Evolutionary conservation across 2,329 filamentous ascomycete genomes (phyloP).

Genomic region (Epichloe bromicola): DNA sequence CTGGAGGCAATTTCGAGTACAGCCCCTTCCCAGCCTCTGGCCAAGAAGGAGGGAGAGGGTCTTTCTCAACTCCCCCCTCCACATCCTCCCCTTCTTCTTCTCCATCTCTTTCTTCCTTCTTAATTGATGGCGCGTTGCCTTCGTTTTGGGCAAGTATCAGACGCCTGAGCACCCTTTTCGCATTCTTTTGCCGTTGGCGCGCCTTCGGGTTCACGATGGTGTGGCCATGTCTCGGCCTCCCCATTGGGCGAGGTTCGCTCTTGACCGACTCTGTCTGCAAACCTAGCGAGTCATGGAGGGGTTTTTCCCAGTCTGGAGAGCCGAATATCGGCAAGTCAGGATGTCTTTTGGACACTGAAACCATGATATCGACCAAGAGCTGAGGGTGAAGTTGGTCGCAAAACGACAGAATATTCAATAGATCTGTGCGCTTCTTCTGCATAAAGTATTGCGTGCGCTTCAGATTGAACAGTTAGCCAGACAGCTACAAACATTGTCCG

Average conservation of each 20-base stretch:
- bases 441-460: conserved; percentile 28
- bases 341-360: conserved; percentile 30
- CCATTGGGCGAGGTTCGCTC: conserved; percentile 7
- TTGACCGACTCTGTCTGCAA: neutral
- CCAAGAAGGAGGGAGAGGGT: conserved; percentile 26
- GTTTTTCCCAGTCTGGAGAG: conserved; percentile 26
- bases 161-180: conserved; percentile 21
- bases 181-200: conserved; percentile 18
- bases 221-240: conserved; percentile 19
- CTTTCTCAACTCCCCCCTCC: conserved; percentile 8
- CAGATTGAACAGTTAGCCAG: neutral
- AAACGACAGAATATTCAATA: conserved; percentile 27
- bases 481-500: neutral
- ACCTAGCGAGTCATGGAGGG: conserved; percentile 3
- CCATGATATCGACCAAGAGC: conserved; percentile 27
- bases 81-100: neutral
- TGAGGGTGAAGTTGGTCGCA: conserved; percentile 28
- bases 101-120: conserved; percentile 14
- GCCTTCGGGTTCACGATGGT: conserved; percentile 14
- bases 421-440: conserved; percentile 22
- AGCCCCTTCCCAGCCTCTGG: conserved; percentile 25
- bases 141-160: conserved; percentile 15
- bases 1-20: conserved; percentile 25
- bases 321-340: conserved; percentile 29
- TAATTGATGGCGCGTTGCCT: conserved; percentile 16